A percentile compares a stretch with the other conserved stretches of the same genome.
phyloP scores from a whole-genome alignment of 2,329 filamentous ascomycete genomes.

The Cladosporium sphaerospermum region DNA sequence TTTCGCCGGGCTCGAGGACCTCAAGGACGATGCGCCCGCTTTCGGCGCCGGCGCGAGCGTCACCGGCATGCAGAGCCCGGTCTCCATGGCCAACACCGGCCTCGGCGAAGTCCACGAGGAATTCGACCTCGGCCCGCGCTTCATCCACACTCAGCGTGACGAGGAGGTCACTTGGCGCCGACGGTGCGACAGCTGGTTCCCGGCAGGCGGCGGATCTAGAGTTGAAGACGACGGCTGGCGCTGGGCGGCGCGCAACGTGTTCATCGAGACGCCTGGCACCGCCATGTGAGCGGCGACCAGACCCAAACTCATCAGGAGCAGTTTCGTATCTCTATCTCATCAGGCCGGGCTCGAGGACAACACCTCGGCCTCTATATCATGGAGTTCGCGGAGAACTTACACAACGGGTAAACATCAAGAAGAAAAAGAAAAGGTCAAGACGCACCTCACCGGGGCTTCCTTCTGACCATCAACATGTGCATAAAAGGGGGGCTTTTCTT shows the following conservation, averaged over 20 bases:
- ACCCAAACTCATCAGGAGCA: not conserved
- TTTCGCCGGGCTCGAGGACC: slow-evolving; percentile 89
- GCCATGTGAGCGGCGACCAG: not conserved
- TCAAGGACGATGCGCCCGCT: slow-evolving; percentile 57
- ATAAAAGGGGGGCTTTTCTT: too few relatives aligned
- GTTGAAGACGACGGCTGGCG: slow-evolving; percentile 7
- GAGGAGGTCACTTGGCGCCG: slow-evolving; percentile 88
- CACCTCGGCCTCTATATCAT: too few relatives aligned
- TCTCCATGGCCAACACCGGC: slow-evolving; percentile 58
- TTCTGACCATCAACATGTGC: too few relatives aligned
- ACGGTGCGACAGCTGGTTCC: slow-evolving; percentile 82
- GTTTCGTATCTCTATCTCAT: slow-evolving; percentile 3
- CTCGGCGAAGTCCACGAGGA: slow-evolving; percentile 74
- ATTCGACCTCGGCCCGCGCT: slow-evolving; percentile 94
- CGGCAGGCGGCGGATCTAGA: slow-evolving; percentile 19
- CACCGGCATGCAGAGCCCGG: slow-evolving; percentile 25
- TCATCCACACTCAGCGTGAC: slow-evolving; percentile 78
- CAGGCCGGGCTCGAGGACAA: too few relatives aligned
- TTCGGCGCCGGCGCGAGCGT: slow-evolving; percentile 16
- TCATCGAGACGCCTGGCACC: not conserved
- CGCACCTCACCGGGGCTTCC: too few relatives aligned
- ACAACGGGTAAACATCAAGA: not conserved
- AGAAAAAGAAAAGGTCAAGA: not conserved
- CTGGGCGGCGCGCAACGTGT: slow-evolving; percentile 1
- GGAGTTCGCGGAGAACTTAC: too few relatives aligned